Percentiles rank a stretch among this genome's conserved stretches.
Evolutionary conservation across 192 early-diverging fungal genomes (phyloP).

Genomic region (Physocladia obscura): DNA sequence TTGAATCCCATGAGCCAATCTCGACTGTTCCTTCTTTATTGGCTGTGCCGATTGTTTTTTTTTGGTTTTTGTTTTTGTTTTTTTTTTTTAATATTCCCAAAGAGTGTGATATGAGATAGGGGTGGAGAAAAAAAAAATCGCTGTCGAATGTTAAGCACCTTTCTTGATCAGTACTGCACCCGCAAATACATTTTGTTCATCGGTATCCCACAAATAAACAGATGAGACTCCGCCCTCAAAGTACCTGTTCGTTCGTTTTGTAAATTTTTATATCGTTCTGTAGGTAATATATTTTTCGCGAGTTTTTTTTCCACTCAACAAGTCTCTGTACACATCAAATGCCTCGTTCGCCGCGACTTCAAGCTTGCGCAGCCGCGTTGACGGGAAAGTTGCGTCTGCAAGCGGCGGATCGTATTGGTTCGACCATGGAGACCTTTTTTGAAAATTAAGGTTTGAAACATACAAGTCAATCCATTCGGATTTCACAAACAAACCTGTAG

Average conservation of each 20-base stretch:
- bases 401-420: slow-evolving; percentile 87
- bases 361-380: slow-evolving; percentile 78
- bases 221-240: slow-evolving; percentile 95
- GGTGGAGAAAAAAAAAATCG: too few relatives aligned
- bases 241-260: too few relatives aligned
- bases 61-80: too few relatives aligned
- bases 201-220: slow-evolving; percentile 92
- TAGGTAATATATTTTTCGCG: too few relatives aligned
- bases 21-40: slow-evolving; percentile 9
- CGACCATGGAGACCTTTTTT: slow-evolving; percentile 87
- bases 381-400: slow-evolving; percentile 74
- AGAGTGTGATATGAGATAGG: too few relatives aligned
- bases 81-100: too few relatives aligned
- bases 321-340: slow-evolving; percentile 92
- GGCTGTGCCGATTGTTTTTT: background rate
- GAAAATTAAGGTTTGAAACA: background rate
- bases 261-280: too few relatives aligned
- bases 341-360: slow-evolving; percentile 93
- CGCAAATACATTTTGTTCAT: slow-evolving; percentile 81
- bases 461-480: background rate
- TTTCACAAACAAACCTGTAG: slow-evolving; percentile 61
- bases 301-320: too few relatives aligned
- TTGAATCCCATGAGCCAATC: slow-evolving; percentile 94
- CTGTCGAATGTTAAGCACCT: slow-evolving; percentile 56
- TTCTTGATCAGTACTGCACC: slow-evolving; percentile 95